Conservation (phyloP, 306 rosid genomes). For the Prunus salicina region DNA sequence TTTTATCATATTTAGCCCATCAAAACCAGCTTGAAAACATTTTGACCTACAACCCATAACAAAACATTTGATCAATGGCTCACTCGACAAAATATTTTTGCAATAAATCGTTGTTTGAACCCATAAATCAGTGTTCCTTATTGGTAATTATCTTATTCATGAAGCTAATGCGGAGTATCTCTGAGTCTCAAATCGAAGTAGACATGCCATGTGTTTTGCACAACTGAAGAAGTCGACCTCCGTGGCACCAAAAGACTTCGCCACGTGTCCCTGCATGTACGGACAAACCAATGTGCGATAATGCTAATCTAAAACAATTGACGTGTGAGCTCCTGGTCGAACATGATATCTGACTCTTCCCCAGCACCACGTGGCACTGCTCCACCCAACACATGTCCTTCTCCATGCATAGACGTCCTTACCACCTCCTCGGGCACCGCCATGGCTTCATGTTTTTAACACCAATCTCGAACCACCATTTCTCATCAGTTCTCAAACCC, state of each 20-base stretch:
- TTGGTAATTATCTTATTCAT: too few relatives aligned
- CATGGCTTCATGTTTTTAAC: constrained; percentile 23
- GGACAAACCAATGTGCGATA: neutral
- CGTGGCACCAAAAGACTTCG: neutral
- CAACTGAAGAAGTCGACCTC: neutral
- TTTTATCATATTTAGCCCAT: too few relatives aligned
- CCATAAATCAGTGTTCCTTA: too few relatives aligned
- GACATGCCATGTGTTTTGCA: neutral
- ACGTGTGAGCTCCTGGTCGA: constrained; percentile 10
- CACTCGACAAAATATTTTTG: too few relatives aligned
- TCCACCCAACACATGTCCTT: constrained; percentile 36
- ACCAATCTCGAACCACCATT: neutral
- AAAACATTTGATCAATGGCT: too few relatives aligned
- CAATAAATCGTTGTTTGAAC: too few relatives aligned
- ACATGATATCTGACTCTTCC: constrained; percentile 22
- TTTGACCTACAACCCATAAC: too few relatives aligned
- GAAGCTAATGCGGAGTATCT: too few relatives aligned
- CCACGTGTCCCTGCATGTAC: constrained; percentile 22
- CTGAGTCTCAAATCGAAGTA: too few relatives aligned
- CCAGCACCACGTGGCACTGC: constrained; percentile 39
- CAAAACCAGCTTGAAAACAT: too few relatives aligned
- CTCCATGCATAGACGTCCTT: constrained; percentile 43
- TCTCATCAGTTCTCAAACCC: neutral
- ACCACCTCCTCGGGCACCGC: constrained; percentile 33
- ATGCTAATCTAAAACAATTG: neutral